Percentiles rank a stretch among this genome's conserved stretches.
phyloP scores from a whole-genome alignment of 2,329 filamentous ascomycete genomes.

The Talaromyces sp. region DNA sequence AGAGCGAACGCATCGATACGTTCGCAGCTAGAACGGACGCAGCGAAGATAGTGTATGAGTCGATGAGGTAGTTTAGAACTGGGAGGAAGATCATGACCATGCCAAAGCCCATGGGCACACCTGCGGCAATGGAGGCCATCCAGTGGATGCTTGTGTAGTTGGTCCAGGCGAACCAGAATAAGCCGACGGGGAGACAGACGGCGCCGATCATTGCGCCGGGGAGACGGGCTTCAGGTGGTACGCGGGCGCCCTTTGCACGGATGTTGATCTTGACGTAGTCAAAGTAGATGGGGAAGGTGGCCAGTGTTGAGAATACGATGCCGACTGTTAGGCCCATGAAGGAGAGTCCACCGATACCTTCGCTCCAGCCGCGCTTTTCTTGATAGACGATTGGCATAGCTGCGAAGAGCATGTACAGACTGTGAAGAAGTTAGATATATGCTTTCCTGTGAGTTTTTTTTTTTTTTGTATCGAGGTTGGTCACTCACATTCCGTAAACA shows the following conservation, averaged over 20 bases:
- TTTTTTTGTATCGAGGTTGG: neutral
- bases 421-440: neutral
- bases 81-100: conserved; percentile 47
- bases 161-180: conserved; percentile 74
- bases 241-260: conserved; percentile 49
- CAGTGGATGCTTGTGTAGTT: conserved; percentile 60
- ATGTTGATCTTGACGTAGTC: conserved; percentile 51
- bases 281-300: conserved; percentile 59
- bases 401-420: conserved; percentile 59
- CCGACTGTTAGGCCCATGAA: conserved; percentile 71
- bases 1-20: conserved; percentile 8
- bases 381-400: conserved; percentile 70
- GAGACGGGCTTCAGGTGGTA: conserved; percentile 67
- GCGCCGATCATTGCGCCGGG: conserved; percentile 64
- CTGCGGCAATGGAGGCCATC: conserved; percentile 53
- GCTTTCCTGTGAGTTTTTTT: neutral
- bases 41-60: conserved; percentile 19
- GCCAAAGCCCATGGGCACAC: conserved; percentile 59
- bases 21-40: conserved; percentile 17
- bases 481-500: conserved; percentile 35
- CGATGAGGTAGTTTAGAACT: conserved; percentile 23
- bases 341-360: conserved; percentile 63
- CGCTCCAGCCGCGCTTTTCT: conserved; percentile 59
- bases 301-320: conserved; percentile 61
- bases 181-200: conserved; percentile 62